Evolutionary conservation across 495 filamentous ascomycete species (phyloP).

Genomic region (Durotheca rogersii): DNA sequence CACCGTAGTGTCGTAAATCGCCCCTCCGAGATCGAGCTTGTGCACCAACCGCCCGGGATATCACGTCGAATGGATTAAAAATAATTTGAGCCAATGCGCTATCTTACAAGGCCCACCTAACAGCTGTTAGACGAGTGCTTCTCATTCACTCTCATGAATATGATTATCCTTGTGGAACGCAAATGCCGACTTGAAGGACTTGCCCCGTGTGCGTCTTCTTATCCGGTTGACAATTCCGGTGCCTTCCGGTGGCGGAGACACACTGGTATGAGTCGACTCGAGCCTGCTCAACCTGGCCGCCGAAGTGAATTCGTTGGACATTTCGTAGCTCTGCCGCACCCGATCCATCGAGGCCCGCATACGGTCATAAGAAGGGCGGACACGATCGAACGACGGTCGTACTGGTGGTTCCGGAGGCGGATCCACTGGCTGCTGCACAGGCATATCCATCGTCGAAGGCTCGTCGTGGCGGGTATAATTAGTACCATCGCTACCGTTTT

Average conservation of each 20-base stretch:
- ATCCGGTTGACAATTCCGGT: conserved; percentile 33
- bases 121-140: neutral
- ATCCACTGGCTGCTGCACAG: conserved; percentile 35
- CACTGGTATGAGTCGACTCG: conserved; percentile 66
- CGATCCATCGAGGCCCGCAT: conserved; percentile 74
- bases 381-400: conserved; percentile 62
- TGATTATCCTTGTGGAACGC: conserved; percentile 34
- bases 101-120: conserved; percentile 11
- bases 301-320: conserved; percentile 84
- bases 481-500: conserved; percentile 91
- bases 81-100: conserved; percentile 4
- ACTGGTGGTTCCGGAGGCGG: conserved; percentile 37
- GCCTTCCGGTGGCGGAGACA: conserved; percentile 13
- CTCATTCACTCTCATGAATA: conserved; percentile 34
- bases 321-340: conserved; percentile 76
- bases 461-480: conserved; percentile 80
- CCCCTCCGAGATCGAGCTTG: conserved; percentile 33
- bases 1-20: conserved; percentile 33
- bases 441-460: conserved; percentile 45
- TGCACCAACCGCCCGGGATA: conserved; percentile 22
- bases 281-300: conserved; percentile 79
- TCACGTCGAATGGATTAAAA: conserved; percentile 24
- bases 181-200: conserved; percentile 35
- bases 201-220: conserved; percentile 35
- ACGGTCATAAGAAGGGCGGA: conserved; percentile 63